Conservation (phyloP, 169 alveolate species). For the Plasmodium malariae region DNA sequence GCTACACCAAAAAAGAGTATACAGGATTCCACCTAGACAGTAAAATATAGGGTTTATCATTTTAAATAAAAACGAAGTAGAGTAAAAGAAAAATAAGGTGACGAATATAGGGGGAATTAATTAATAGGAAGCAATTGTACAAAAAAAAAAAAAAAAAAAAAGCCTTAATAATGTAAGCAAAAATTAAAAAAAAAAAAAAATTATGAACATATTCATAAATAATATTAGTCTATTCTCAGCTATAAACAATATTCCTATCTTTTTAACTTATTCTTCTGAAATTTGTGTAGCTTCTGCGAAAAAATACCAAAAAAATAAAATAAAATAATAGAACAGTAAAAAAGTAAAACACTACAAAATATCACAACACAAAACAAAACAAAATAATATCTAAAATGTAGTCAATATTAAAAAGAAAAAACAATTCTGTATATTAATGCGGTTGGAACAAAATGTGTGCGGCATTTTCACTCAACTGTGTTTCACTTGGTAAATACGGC, state of each 20-base stretch:
- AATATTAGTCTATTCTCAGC: neutral
- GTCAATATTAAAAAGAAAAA: too few relatives aligned
- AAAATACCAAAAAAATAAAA: slow-evolving; percentile 6
- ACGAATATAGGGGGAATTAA: too few relatives aligned
- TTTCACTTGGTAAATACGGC: neutral
- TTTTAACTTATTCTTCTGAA: slow-evolving; percentile 50
- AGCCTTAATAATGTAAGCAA: neutral
- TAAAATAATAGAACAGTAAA: too few relatives aligned
- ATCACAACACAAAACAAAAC: too few relatives aligned
- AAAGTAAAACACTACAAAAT: too few relatives aligned
- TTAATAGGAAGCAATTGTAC: too few relatives aligned
- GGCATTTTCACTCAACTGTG: neutral
- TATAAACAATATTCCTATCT: neutral
- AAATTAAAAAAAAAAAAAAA: slow-evolving; percentile 12
- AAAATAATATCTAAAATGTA: too few relatives aligned
- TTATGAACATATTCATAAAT: slow-evolving; percentile 19
- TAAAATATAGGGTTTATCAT: slow-evolving; percentile 68
- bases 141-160: neutral
- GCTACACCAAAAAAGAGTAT: slow-evolving; percentile 70
- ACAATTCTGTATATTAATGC: too few relatives aligned
- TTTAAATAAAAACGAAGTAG: slow-evolving; percentile 6
- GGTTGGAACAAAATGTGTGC: neutral
- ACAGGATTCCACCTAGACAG: slow-evolving; percentile 59
- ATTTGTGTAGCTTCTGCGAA: slow-evolving; percentile 74
- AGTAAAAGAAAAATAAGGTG: neutral